Percentiles rank a stretch among this genome's conserved stretches.
Evolutionary conservation across 345 rosid genomes (phyloP).

Genomic region (Passiflora organensis): DNA sequence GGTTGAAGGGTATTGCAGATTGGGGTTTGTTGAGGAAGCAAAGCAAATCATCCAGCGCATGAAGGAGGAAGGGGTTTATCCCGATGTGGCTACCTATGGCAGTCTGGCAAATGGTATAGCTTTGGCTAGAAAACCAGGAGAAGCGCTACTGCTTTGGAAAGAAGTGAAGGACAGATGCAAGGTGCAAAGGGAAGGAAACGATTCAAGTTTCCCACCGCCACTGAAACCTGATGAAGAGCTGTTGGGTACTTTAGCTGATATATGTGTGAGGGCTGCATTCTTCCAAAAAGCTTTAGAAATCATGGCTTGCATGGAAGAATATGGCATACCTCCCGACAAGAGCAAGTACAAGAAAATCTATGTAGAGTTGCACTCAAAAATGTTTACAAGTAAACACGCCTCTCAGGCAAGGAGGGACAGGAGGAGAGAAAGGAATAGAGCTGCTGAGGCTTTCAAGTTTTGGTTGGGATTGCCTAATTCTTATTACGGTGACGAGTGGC

Average conservation of each 20-base stretch:
- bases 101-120: slow-evolving; percentile 80
- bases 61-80: slow-evolving; percentile 66
- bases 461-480: slow-evolving; percentile 94
- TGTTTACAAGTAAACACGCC: slow-evolving; percentile 96
- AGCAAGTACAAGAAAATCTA: slow-evolving; percentile 81
- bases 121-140: slow-evolving; percentile 90
- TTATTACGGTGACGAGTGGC: slow-evolving; percentile 88
- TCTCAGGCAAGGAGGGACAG: slow-evolving; percentile 77
- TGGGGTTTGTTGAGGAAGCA: slow-evolving; percentile 77
- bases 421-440: slow-evolving; percentile 75
- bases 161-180: slow-evolving; percentile 68
- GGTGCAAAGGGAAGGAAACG: slow-evolving; percentile 26
- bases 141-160: slow-evolving; percentile 88
- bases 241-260: slow-evolving; percentile 71
- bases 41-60: slow-evolving; percentile 57
- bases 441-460: slow-evolving; percentile 95
- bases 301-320: slow-evolving; percentile 89
- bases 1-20: slow-evolving; percentile 74
- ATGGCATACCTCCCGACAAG: slow-evolving; percentile 78
- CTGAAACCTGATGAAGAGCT: slow-evolving; percentile 72
- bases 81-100: slow-evolving; percentile 77
- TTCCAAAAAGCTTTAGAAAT: slow-evolving; percentile 86
- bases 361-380: slow-evolving; percentile 92
- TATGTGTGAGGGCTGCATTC: slow-evolving; percentile 85
- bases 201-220: slow-evolving; percentile 35